Percentiles rank a stretch among this genome's conserved stretches.
Conservation (phyloP, 768 basidiomycete genomes). For the Phaeolepiota aurea region DNA sequence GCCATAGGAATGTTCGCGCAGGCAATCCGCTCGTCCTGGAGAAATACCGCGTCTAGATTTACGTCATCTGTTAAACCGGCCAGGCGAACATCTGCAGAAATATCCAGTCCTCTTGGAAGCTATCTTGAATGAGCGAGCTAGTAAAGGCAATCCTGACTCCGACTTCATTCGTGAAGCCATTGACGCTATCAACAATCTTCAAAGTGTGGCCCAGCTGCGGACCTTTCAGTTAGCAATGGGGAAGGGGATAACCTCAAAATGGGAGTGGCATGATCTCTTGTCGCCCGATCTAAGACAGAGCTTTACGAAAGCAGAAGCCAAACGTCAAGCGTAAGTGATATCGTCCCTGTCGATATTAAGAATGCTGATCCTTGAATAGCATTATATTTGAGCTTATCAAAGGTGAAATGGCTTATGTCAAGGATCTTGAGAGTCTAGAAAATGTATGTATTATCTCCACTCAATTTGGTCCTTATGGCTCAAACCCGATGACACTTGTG, state of each 20-base stretch:
- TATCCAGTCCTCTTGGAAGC: slow-evolving; percentile 85
- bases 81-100: slow-evolving; percentile 78
- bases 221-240: slow-evolving; percentile 91
- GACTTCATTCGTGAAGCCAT: slow-evolving; percentile 79
- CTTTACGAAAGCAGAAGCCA: slow-evolving; percentile 67
- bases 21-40: slow-evolving; percentile 29
- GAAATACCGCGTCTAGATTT: slow-evolving; percentile 47
- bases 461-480: no score
- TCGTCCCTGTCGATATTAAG: slow-evolving; percentile 1
- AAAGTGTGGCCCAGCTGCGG: slow-evolving; percentile 71
- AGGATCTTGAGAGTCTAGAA: slow-evolving; percentile 84
- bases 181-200: slow-evolving; percentile 72
- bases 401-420: slow-evolving; percentile 95
- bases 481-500: no score
- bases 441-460: no score
- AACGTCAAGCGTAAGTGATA: slow-evolving; percentile 72
- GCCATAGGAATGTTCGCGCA: slow-evolving; percentile 34
- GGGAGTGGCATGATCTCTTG: slow-evolving; percentile 88
- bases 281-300: slow-evolving; percentile 48
- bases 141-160: slow-evolving; percentile 70
- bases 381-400: slow-evolving; percentile 94
- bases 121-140: slow-evolving; percentile 58
- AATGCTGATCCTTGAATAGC: slow-evolving; percentile 28
- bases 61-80: slow-evolving; percentile 71
- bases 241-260: slow-evolving; percentile 66